Percentiles rank a stretch among this genome's conserved stretches.
phyloP scores from a whole-genome alignment of 768 basidiomycete genomes.

The Brasilioporus rufonigricans region DNA sequence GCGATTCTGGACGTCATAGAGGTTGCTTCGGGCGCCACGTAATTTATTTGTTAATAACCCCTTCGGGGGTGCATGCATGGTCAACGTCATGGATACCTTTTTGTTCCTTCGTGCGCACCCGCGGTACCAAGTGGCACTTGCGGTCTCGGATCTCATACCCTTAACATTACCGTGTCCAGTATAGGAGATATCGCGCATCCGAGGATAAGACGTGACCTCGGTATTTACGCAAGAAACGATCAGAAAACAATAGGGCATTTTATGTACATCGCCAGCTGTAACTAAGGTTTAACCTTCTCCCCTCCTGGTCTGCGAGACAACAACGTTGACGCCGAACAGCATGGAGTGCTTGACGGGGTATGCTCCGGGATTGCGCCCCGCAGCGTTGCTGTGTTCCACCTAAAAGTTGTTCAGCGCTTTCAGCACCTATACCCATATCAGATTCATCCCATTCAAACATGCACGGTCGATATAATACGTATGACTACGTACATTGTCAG shows the following conservation, averaged over 20 bases:
- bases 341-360: neutral
- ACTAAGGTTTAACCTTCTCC: neutral
- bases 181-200: too few species aligned
- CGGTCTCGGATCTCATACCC: neutral
- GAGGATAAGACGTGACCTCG: neutral
- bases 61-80: neutral
- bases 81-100: neutral
- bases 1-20: neutral
- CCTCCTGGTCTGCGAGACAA: neutral
- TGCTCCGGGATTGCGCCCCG: too few species aligned
- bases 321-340: neutral
- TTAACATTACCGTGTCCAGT: too few species aligned
- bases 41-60: neutral
- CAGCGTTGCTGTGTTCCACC: neutral
- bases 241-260: neutral
- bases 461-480: neutral
- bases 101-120: too few species aligned
- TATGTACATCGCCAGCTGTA: neutral
- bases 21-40: neutral
- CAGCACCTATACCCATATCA: neutral
- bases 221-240: neutral
- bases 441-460: neutral
- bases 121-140: neutral
- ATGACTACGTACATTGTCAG: neutral
- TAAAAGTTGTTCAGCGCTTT: neutral